Base-by-base conservation (phyloP, 1,284 basidiomycete genomes). In the Boletellus deceptivus region DNA sequence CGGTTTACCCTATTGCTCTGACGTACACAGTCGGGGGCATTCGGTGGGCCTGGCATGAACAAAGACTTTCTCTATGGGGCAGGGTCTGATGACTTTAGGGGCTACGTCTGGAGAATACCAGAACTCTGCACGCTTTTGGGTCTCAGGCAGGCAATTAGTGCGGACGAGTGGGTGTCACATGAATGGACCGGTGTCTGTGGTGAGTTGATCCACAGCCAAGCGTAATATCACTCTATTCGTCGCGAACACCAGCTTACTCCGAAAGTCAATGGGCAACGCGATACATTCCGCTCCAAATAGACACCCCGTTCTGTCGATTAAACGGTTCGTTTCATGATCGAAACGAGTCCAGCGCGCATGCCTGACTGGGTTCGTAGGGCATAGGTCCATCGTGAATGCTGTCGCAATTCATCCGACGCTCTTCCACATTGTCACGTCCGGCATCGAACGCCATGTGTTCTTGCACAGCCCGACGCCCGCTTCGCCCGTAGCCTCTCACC, bases 31-130 rank as follows among this genome's bases (percentile, higher is more conserved):
- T 83, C 89, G 56, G 89, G 88, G 11, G 79, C 81, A 3, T 90
- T 92, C 55, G 86, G 89, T 34, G 78, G 80, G 0, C 74, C 75
- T 4, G 77, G 76, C 5, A 60, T 76, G n/a, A 72, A 74, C 41
- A 67, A 64, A 40, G 83, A 84, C 46, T 64, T 75, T 25, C 80
- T 84, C 59, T 92, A 84, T 60, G 76, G 75, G 31, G 78, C 80
- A 11, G 90, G 90, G 11, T 91, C 87, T 10, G 89, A 92, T 61
- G 86, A 92, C 64, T 92, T 91, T 62, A 75, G 83, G 29, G 81
- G 75, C 11, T 92, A 92, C 58, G 67, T 89, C n/a, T 92, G 90
- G 90, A 79, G 78, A 58, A 72, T 91, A 31, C 88, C 89, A 2
- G 62, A 75, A 4, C 50, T 76, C 1, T 55, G 64, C 5, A 65